phyloP scores from a whole-genome alignment of 768 basidiomycete genomes.

The Tricholoma bakamatsutake region DNA sequence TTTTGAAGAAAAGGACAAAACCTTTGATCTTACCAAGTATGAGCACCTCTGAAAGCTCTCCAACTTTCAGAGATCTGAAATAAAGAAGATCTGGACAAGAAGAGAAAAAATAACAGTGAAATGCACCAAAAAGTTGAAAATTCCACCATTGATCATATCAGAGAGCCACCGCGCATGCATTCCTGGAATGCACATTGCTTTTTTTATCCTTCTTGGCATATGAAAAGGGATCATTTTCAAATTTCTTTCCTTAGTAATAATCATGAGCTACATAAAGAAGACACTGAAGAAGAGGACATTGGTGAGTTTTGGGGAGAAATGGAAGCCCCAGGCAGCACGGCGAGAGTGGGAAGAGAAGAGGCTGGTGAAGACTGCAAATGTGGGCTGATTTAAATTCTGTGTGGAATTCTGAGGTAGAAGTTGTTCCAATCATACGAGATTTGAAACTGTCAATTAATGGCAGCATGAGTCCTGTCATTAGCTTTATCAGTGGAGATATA shows the following conservation, averaged over 20 bases:
- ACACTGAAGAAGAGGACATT: too few relatives aligned
- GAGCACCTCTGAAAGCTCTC: slow-evolving; percentile 13
- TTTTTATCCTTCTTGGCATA: neutral
- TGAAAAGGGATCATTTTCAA: neutral
- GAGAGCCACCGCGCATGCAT: slow-evolving; percentile 4
- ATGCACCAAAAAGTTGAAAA: slow-evolving; percentile 9
- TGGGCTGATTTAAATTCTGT: neutral
- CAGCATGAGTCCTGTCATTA: neutral
- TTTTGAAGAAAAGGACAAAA: slow-evolving; percentile 10
- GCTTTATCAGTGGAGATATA: neutral
- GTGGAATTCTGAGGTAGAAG: neutral
- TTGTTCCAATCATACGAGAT: neutral
- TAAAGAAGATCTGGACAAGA: slow-evolving; percentile 19
- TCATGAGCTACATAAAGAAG: neutral
- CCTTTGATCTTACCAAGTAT: slow-evolving; percentile 2
- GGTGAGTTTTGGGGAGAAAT: too few relatives aligned
- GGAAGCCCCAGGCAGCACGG: neutral
- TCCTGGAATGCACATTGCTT: neutral
- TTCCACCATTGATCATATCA: slow-evolving; percentile 10
- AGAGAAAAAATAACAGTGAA: slow-evolving; percentile 6
- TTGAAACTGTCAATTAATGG: neutral
- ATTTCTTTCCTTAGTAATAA: neutral
- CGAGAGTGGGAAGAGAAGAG: neutral
- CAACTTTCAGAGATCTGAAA: slow-evolving; percentile 11
- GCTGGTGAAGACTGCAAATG: neutral